Base-by-base conservation (phyloP, 257 asterid species). In the Lantana camara region DNA sequence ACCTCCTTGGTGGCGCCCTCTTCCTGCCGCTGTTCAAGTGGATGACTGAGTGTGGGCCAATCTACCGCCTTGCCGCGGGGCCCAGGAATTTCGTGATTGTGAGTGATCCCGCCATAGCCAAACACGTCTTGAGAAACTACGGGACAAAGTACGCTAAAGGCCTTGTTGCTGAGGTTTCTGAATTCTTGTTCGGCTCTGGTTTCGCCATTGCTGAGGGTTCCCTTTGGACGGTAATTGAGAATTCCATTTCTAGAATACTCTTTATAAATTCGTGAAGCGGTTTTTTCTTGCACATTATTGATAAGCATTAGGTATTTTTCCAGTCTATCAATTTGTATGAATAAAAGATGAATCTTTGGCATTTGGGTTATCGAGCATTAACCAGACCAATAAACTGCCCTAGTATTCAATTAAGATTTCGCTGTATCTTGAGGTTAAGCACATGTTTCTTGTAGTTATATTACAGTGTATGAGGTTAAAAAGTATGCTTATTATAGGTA, bases 141-240 rank as follows among this genome's bases (percentile, higher is more conserved):
- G 97, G 98, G 3, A 80, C 86, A 0, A 93, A 80, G 71, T 93
- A 93, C 72, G 66, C 79, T 19, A 93, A 93, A 69, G 97, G 99
- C 11, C 97, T 93, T 35, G 94, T 87, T 4, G 78, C 87, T 24
- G 98, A 93, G 82, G 98, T 93, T 34, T 90, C 96, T 63, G 89
- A 93, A 68, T 93, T 93, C 78, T 73, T 93, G 86, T 93, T 93
- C 71, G 99, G 99, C 37, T 90, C 97, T 46, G 99, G 97, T 23
- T 90, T 93, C 66, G 99, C 96, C 73, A 93, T 93, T 71, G 99
- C 99, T 7, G 97, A 93, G 85, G 96, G 95, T 22, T 85, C 96
- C 11, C 89, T 93, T 66, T 90, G 99, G 99, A 84, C 80, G 96
- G 96, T 89, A 80, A 73, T 68, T 50, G 0, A 7, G 20, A 17